Evolutionary conservation across 371 early-diverging fungal species (phyloP), one percentile per base, ranked within the genome.

Genomic region (Mortierella polycephala): DNA sequence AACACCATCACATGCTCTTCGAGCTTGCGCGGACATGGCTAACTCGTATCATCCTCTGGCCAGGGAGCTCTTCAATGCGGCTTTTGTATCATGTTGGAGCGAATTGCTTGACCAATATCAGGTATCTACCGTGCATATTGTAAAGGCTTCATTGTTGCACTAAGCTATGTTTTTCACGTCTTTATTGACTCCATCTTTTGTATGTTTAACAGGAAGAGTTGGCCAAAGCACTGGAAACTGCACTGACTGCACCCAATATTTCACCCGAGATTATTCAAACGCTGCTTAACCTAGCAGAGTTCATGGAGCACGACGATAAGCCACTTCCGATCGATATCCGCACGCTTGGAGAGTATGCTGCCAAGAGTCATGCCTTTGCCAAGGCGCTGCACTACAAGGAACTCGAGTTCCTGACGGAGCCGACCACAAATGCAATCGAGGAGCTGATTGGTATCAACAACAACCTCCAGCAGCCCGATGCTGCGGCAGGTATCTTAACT

Each of bases 231-330:
- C 82, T 98, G 18, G 95, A 96, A 76, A 91, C 90, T 4, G 99
- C 98, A 7, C 84, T 97, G 9, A 87, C 89, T 16, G 93, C 96
- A 14, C 88, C 91, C 10, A 94, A 91, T 49, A 95, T 95, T 47
- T 96, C 99, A 8, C 92, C 96, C 1, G 98, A 99, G 74, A 93
- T 96, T 58, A 86, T 96, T 60, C 96, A 96, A 79, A 92, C 91
- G 0, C 84, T 99, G 18, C 86, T 99, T 41, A 95, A 97, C 65
- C 87, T 99, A 21, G 98, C 98, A 20, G 99, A 98, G 82, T 98
- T 96, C 69, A 97, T 99, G 98, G 99, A 99, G 82, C 97, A 96
- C 64, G 97, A 98, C 79, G 97, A 96, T 77, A 96, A 96, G 74
- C 91, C 96, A 41, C 85, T 98, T 7, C 97, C 98, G 0, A 97